phyloP scores from a whole-genome alignment of 768 basidiomycete genomes.

The Antrodiella citrinella region DNA sequence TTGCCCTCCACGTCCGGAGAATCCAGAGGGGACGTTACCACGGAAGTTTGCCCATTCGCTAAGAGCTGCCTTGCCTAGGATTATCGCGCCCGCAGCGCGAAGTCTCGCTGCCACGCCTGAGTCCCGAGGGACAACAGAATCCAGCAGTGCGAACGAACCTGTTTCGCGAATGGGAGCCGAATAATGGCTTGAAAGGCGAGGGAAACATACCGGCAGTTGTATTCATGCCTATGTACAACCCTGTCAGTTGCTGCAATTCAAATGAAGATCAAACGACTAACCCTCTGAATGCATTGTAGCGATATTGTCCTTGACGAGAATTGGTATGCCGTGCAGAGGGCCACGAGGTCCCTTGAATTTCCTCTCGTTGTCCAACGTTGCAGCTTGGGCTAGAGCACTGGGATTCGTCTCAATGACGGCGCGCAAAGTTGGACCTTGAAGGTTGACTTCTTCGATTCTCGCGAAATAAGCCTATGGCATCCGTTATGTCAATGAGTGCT shows the following conservation, averaged over 20 bases:
- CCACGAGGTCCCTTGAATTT: conserved; percentile 12
- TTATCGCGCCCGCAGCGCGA: conserved; percentile 28
- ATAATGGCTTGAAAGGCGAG: conserved; percentile 5
- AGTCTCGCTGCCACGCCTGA: conserved; percentile 25
- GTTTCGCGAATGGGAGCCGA: not conserved
- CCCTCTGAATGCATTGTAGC: conserved; percentile 27
- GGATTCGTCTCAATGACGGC: conserved; percentile 55
- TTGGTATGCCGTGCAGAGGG: conserved; percentile 28
- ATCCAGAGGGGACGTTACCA: conserved; percentile 31
- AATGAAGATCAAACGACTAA: conserved; percentile 3
- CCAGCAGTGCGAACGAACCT: conserved; percentile 24
- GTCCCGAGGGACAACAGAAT: conserved; percentile 26
- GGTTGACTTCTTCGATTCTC: conserved; percentile 63
- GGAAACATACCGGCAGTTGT: conserved; percentile 19
- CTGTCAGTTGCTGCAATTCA: too few species aligned
- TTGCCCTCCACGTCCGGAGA: conserved; percentile 41
- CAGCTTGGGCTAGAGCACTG: conserved; percentile 44
- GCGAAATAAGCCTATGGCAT: conserved; percentile 55
- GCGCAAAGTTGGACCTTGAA: conserved; percentile 45
- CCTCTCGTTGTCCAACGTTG: conserved; percentile 20
- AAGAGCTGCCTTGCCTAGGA: conserved; percentile 33
- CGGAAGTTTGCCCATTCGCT: conserved; percentile 40
- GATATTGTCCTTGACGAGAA: conserved; percentile 31
- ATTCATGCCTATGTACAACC: conserved; percentile 27
- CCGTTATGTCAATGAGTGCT: too few species aligned